Conservation (phyloP, 345 rosid genomes). For the Populus nigra region DNA sequence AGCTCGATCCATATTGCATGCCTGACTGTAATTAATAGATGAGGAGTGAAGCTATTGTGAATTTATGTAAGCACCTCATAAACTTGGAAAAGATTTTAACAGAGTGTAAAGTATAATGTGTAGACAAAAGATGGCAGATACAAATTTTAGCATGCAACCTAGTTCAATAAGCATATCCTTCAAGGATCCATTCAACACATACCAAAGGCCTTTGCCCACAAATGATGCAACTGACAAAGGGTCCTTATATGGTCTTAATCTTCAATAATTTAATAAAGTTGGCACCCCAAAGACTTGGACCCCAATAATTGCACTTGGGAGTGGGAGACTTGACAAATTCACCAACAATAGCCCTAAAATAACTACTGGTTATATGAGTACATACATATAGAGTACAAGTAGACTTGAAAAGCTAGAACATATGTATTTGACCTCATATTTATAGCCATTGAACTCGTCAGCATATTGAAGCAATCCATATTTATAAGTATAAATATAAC, state of each 20-base stretch:
- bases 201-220: neutral
- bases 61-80: constrained; percentile 4
- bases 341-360: neutral
- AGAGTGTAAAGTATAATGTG: neutral
- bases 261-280: neutral
- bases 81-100: neutral
- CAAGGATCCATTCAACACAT: neutral
- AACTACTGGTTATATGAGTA: neutral
- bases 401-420: neutral
- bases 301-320: neutral
- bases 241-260: neutral
- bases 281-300: neutral
- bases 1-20: constrained; percentile 71
- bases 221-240: neutral
- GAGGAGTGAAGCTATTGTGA: constrained; percentile 19
- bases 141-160: neutral
- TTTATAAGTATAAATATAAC: too few relatives aligned
- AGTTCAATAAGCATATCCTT: neutral
- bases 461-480: neutral
- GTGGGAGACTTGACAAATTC: neutral
- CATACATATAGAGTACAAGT: neutral
- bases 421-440: neutral
- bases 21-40: constrained; percentile 51
- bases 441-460: neutral
- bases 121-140: neutral